Base-by-base conservation (phyloP, 116 monocot genomes). In the Papilionanthe hybrid region DNA sequence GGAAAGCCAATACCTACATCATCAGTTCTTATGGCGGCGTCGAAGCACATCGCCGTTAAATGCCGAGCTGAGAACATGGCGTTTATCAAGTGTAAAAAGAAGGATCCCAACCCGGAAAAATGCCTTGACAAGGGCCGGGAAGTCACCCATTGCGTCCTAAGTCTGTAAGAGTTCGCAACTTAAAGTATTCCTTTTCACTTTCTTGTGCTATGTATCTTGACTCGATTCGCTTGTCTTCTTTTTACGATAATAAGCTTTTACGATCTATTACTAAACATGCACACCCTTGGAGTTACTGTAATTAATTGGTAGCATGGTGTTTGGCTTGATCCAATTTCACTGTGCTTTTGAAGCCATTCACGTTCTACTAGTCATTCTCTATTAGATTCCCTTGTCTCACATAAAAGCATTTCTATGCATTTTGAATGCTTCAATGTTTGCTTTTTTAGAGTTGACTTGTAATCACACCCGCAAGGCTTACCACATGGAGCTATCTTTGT, bases 1-100 rank as follows among this genome's bases (percentile, higher is more conserved):
- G 93, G 93, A 25, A 92, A 92, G 22, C 96, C 93, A 80, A 96
- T 93, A 63, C 96, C 96, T 53, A 96, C 96, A 9, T 96, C 96
- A 58, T 83, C 96, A 37, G 93, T 96, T 56, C 87, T 96, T 76
- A 96, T 93, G 92, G 90, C 96, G 72, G 90, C 96, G 72, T 90
- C 89, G 85, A 96, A 96, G 93, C 96, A 96, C 89, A 90, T 96
- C 66, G 82, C 90, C 2, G 58, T 78, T 78, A 80, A 81, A 73
- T 96, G 96, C 85, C 74, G 93, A 42, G 32, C 89, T 45, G 93
- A 96, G 87, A 96, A 93, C 78, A 69, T 90, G 32, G 92, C 90
- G 50, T 96, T 96, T 89, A 82, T 96, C 89, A 87, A 81, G 58
- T 96, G 96, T 89, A 93, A 96, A 85, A 96, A 92, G 93, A 92